These are phyloP conservation scores for Apophysomyces ossiformis DNA, from an alignment of 371 early-diverging fungal species.

Conservation along the genomic window DNA sequence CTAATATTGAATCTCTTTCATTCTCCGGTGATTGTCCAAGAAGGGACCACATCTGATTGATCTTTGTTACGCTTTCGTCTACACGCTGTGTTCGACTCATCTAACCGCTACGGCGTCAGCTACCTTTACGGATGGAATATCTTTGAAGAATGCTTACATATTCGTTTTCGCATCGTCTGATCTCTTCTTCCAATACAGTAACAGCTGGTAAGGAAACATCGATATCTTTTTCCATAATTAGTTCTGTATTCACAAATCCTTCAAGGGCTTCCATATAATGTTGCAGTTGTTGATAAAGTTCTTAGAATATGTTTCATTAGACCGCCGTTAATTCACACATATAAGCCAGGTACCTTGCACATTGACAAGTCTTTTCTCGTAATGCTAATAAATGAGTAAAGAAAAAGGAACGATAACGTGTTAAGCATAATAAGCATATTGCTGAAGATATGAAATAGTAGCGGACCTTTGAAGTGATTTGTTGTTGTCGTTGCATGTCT, in stretches of 20 bases:
- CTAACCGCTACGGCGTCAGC: background rate
- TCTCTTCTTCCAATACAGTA: slow-evolving; percentile 43
- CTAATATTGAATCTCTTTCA: slow-evolving; percentile 24
- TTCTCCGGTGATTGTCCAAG: slow-evolving; percentile 28
- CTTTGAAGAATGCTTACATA: slow-evolving; percentile 24
- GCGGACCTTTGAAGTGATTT: slow-evolving; percentile 21
- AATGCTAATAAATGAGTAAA: slow-evolving; percentile 19
- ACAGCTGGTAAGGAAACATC: slow-evolving; percentile 46
- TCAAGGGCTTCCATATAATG: slow-evolving; percentile 21
- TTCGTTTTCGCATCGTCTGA: slow-evolving; percentile 42
- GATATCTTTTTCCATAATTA: slow-evolving; percentile 26
- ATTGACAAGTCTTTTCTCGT: slow-evolving; percentile 23
- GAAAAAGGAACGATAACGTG: background rate
- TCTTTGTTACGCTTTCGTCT: slow-evolving; percentile 18
- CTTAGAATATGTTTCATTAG: slow-evolving; percentile 8
- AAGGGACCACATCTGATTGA: slow-evolving; percentile 16
- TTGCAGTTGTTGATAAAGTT: slow-evolving; percentile 27
- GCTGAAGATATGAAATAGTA: background rate
- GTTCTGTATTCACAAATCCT: slow-evolving; percentile 33
- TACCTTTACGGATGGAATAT: background rate
- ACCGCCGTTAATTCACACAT: slow-evolving; percentile 3
- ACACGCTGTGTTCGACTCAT: slow-evolving; percentile 18
- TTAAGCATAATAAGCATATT: background rate
- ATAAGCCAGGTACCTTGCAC: slow-evolving; percentile 24
- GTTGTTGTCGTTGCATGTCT: slow-evolving; percentile 15